Percentiles rank a stretch among this genome's conserved stretches.
Evolutionary conservation across 2,329 filamentous ascomycete species (phyloP).

Genomic region (Fusarium hainanense): DNA sequence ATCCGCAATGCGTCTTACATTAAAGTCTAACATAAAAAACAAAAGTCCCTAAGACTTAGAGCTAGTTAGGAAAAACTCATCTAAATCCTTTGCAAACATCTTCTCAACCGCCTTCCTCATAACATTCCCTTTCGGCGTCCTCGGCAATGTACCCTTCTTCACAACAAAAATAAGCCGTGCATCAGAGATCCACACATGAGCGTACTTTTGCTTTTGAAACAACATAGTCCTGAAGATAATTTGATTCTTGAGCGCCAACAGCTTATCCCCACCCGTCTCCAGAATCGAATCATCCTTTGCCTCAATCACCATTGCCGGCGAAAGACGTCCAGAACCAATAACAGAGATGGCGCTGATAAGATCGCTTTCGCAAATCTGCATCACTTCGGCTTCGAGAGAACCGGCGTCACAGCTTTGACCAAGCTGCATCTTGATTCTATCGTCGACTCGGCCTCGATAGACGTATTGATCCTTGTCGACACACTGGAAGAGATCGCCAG

Average conservation of each 20-base stretch:
- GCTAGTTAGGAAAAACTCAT: fast-evolving
- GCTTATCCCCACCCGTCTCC: fast-evolving
- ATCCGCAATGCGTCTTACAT: neutral
- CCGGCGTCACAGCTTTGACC: neutral
- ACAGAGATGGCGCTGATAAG: neutral
- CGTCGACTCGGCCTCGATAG: slow-evolving; percentile 13
- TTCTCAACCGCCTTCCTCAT: slow-evolving; percentile 4
- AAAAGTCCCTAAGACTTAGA: fast-evolving
- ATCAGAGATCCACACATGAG: neutral
- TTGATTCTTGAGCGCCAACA: neutral
- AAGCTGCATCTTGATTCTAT: slow-evolving; percentile 17
- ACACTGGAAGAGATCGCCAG: slow-evolving; percentile 8
- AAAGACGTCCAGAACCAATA: slow-evolving; percentile 6
- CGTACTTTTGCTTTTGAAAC: slow-evolving; percentile 4
- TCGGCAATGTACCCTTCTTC: neutral
- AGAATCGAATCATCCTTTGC: neutral
- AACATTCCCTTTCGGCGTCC: slow-evolving; percentile 9
- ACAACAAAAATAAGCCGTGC: neutral
- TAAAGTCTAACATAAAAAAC: too few species aligned
- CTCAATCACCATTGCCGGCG: slow-evolving; percentile 3
- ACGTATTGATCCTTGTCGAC: neutral
- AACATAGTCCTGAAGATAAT: neutral
- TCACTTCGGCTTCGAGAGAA: slow-evolving; percentile 7
- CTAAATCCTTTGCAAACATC: neutral
- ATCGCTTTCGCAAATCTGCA: slow-evolving; percentile 8